Evolutionary conservation across 2,329 filamentous ascomycete species (phyloP).

Genomic region (Colletotrichum brevisporum): DNA sequence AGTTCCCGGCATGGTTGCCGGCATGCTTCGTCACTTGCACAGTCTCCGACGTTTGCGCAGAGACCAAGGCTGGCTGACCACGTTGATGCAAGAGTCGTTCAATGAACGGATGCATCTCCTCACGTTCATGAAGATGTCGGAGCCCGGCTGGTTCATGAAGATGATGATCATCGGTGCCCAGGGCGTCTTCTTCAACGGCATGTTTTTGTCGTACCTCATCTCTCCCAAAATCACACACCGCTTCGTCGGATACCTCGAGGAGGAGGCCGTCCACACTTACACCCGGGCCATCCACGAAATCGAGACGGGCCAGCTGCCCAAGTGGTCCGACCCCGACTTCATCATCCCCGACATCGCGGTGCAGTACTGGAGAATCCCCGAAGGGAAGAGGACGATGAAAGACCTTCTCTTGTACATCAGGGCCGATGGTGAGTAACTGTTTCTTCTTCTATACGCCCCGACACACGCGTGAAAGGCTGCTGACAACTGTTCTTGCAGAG

Average conservation of each 20-base stretch:
- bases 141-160: conserved; percentile 86
- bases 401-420: conserved; percentile 91
- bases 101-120: conserved; percentile 95
- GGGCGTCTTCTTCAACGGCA: conserved; percentile 95
- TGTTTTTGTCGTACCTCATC: conserved; percentile 91
- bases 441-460: not conserved
- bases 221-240: conserved; percentile 91
- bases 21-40: conserved; percentile 91
- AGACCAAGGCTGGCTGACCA: conserved; percentile 98
- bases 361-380: conserved; percentile 94
- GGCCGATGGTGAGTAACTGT: conserved; percentile 66
- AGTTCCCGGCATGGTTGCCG: conserved; percentile 96
- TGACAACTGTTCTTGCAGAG: conserved; percentile 61
- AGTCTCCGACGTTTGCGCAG: conserved; percentile 88
- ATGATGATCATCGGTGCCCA: conserved; percentile 92
- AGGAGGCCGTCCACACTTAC: conserved; percentile 97
- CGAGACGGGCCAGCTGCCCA: conserved; percentile 85
- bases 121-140: conserved; percentile 91
- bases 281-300: conserved; percentile 90
- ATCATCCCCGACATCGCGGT: conserved; percentile 89
- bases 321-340: conserved; percentile 80
- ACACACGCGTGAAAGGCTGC: not conserved
- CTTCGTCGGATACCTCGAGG: conserved; percentile 97
- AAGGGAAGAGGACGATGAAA: conserved; percentile 84
- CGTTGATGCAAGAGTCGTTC: conserved; percentile 88